These are phyloP conservation scores for Mycena metata DNA, from an alignment of 768 basidiomycete genomes.

Conservation along the genomic window DNA sequence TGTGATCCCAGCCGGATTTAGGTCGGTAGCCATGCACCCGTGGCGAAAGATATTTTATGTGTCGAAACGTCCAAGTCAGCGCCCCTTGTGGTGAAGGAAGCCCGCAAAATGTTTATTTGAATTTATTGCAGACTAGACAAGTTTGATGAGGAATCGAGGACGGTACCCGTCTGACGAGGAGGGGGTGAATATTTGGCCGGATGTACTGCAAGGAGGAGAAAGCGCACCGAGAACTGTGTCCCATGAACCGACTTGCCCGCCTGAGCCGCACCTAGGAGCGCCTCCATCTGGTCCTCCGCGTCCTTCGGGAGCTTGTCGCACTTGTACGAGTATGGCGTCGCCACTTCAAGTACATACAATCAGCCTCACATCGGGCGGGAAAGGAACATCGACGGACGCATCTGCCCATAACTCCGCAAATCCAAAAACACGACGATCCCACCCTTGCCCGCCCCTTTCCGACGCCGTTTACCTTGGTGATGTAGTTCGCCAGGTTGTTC, in stretches of 20 bases:
- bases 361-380: not conserved
- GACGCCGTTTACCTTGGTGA: constrained; percentile 55
- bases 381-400: constrained; percentile 64
- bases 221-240: constrained; percentile 61
- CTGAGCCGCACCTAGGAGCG: constrained; percentile 72
- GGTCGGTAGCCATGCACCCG: too few species aligned
- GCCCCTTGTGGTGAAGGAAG: too few species aligned
- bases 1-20: too few species aligned
- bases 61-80: too few species aligned
- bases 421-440: constrained; percentile 75
- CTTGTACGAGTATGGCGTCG: constrained; percentile 79
- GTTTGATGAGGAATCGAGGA: too few species aligned
- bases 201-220: not conserved
- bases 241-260: constrained; percentile 70
- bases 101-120: too few species aligned
- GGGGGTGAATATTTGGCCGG: not conserved
- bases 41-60: too few species aligned
- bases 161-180: constrained; percentile 54
- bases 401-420: constrained; percentile 86
- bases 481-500: constrained; percentile 79
- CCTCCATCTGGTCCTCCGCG: constrained; percentile 83
- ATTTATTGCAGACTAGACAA: too few species aligned
- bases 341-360: constrained; percentile 59
- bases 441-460: constrained; percentile 33
- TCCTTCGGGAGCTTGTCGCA: constrained; percentile 63